Base-by-base conservation (phyloP, 306 rosid genomes). In the Fragaria iinumae region DNA sequence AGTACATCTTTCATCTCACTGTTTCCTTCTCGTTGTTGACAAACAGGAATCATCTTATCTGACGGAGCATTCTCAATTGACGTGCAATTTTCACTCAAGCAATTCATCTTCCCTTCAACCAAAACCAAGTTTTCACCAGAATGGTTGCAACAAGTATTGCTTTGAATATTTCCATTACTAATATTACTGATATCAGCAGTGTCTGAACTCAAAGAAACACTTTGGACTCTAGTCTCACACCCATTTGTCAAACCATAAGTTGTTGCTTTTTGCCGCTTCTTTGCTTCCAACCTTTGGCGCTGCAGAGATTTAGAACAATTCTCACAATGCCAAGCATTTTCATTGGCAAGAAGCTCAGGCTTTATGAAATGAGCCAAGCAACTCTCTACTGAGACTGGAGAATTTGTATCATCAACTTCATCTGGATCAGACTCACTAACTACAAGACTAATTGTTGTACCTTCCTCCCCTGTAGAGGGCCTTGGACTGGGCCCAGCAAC, bases 251-350 rank as follows among this genome's bases (percentile, higher is more conserved):
- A 45, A 55, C 41, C 49, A 21, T 14, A 50, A n/a, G 88, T 56
- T 60, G 82, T 74, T 80, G 71, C 32, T 72, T 83, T 85, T 67
- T 45, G 71, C 79, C 67, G 84, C 81, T 75, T 80, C 77, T 80
- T 70, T 47, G 55, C 75, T 83, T 86, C 83, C 76, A 84, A 55
- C 82, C 79, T 88, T 79, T 82, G 87, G 44, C 17, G 70, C 45
- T 29, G 87, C 80, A 92, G 69, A 82, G 74, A 71, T 85, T 87
- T 91, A 49, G 91, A 85, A 83, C 99, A 96, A 80, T 85, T 93
- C 81, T 96, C 97, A 85, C 99, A 96, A 76, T 96, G 87, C 96
- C 95, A 92, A 60, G 90, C 98, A 90, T 96, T 96, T 80, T 93
- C 98, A 47, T 88, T 80, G 0, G 90, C 86, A 74, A 96, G 98